Conservation (phyloP, 306 rosid genomes). For the Macrotyloma uniflorum region DNA sequence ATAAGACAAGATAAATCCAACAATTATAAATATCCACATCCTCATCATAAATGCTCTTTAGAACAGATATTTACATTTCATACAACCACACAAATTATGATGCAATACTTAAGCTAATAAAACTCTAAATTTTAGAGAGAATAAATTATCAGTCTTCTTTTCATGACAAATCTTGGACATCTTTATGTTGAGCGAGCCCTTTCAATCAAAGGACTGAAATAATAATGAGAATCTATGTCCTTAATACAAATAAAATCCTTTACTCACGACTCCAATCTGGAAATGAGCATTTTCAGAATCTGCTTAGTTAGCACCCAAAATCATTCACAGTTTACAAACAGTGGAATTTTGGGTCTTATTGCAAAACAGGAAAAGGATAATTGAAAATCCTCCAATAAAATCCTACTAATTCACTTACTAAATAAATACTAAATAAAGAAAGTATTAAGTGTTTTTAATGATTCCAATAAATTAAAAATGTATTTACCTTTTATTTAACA, state of each 20-base stretch:
- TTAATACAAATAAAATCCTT: not conserved
- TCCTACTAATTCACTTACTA: not conserved
- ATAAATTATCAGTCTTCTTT: not conserved
- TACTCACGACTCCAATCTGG: not conserved
- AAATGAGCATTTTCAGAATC: not conserved
- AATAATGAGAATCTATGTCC: not conserved
- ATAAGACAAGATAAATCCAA: slow-evolving; percentile 5
- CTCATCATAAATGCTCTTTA: not conserved
- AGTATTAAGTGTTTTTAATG: not conserved
- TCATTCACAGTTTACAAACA: not conserved
- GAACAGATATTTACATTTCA: slow-evolving; percentile 13
- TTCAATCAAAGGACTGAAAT: not conserved
- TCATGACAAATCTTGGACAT: not conserved
- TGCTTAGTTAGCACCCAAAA: not conserved
- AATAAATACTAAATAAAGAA: not conserved
- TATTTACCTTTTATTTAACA: not conserved
- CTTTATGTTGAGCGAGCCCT: not conserved
- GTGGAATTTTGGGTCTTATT: not conserved
- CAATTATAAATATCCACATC: slow-evolving; percentile 2
- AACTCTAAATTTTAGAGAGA: not conserved
- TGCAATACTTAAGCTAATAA: not conserved
- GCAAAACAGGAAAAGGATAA: not conserved
- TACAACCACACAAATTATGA: not conserved
- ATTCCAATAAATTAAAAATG: not conserved
- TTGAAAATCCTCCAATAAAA: not conserved